Percentiles rank a stretch among this genome's conserved stretches.
Conservation (phyloP, 179 eudicot genomes). For the Beta corolliflora region DNA sequence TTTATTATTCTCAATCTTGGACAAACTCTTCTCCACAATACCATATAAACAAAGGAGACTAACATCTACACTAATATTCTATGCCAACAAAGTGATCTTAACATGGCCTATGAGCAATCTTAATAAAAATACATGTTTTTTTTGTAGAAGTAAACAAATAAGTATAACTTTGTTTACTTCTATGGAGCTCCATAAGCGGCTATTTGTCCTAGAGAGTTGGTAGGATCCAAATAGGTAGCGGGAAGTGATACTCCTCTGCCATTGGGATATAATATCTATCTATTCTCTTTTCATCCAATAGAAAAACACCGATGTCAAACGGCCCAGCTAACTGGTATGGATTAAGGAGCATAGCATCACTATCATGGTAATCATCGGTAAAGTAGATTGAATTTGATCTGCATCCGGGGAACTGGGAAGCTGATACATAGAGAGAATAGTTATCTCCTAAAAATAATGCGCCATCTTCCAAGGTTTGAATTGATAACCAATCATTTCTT, state of each 20-base stretch:
- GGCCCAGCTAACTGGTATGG: conserved; percentile 6
- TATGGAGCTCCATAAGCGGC: not conserved
- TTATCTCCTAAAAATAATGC: conserved; percentile 22
- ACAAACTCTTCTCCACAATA: not conserved
- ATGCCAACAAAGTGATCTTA: too few relatives aligned
- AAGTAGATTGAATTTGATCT: conserved; percentile 20
- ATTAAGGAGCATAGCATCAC: conserved; percentile 7
- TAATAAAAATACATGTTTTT: too few relatives aligned
- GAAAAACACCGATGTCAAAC: conserved; percentile 11
- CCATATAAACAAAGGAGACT: not conserved
- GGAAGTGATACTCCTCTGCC: not conserved
- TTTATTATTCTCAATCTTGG: not conserved
- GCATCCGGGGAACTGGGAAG: conserved; percentile 17
- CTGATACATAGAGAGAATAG: conserved; percentile 16
- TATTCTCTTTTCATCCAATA: not conserved
- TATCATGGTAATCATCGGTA: conserved; percentile 17
- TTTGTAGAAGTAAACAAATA: too few relatives aligned
- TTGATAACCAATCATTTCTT: not conserved
- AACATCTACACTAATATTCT: too few relatives aligned
- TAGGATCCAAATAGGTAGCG: conserved; percentile 26
- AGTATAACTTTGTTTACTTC: not conserved
- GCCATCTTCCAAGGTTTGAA: conserved; percentile 13
- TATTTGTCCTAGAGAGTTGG: conserved; percentile 9
- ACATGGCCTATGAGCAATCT: too few relatives aligned
- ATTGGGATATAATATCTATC: not conserved